These are phyloP conservation scores for Solioccasus polychromus DNA, from an alignment of 768 basidiomycete genomes.

Conservation along the genomic window DNA sequence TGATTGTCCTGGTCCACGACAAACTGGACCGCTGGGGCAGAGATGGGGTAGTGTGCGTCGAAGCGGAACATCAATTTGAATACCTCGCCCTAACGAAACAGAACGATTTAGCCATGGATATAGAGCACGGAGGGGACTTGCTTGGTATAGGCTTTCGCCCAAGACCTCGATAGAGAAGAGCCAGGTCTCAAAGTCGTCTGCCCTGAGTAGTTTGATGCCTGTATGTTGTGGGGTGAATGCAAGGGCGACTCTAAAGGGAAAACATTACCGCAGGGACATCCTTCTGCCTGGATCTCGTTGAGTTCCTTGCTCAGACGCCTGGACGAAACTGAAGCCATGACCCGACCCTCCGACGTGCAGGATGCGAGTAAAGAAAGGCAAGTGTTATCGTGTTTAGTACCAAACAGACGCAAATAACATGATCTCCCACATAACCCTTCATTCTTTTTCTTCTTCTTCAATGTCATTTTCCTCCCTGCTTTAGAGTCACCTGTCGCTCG, in stretches of 20 bases:
- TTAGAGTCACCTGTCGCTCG: slow-evolving; percentile 71
- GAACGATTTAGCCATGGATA: slow-evolving; percentile 3
- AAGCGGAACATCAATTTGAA: slow-evolving; percentile 83
- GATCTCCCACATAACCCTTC: slow-evolving; percentile 27
- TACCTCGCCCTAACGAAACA: slow-evolving; percentile 57
- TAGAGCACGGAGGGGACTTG: slow-evolving; percentile 23
- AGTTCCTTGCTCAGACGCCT: slow-evolving; percentile 72
- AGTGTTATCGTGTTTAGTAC: slow-evolving; percentile 8
- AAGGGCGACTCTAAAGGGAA: background rate
- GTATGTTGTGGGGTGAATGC: slow-evolving; percentile 3
- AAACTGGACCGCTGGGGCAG: slow-evolving; percentile 85
- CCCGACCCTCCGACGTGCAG: slow-evolving; percentile 19
- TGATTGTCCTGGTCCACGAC: slow-evolving; percentile 60
- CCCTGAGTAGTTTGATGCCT: slow-evolving; percentile 73
- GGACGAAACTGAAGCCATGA: slow-evolving; percentile 62
- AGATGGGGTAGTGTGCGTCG: slow-evolving; percentile 79
- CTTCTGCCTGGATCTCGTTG: slow-evolving; percentile 59
- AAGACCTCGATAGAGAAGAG: slow-evolving; percentile 76
- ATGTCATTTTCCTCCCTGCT: slow-evolving; percentile 51
- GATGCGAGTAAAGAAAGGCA: slow-evolving; percentile 7
- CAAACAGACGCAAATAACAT: slow-evolving; percentile 40
- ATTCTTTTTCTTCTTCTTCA: slow-evolving; percentile 5
- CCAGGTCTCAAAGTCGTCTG: slow-evolving; percentile 80
- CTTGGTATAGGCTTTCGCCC: slow-evolving; percentile 80
- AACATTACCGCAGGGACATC: slow-evolving; percentile 60